Evolutionary conservation across 108 stramenopile species (phyloP).

Genomic region (Ochromonas danica): DNA sequence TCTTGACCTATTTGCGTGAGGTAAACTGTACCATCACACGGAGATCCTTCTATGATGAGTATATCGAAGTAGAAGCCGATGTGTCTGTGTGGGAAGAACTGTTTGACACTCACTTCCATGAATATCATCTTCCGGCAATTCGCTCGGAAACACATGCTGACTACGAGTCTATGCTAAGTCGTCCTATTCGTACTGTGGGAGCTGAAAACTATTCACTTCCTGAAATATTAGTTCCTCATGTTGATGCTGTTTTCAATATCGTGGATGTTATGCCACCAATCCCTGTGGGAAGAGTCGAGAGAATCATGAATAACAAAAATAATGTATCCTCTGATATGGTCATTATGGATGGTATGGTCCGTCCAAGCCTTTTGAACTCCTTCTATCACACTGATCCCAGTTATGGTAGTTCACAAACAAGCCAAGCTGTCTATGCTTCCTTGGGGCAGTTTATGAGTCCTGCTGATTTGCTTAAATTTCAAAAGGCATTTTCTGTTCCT

Average conservation of each 20-base stretch:
- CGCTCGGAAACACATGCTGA: too few species aligned
- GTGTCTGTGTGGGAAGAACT: background rate
- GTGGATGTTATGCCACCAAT: too few species aligned
- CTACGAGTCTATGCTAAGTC: background rate
- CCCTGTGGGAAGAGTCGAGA: too few species aligned
- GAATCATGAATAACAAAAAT: background rate
- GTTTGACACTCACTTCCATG: background rate
- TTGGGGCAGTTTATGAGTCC: background rate
- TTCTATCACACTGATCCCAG: too few species aligned
- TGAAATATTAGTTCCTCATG: background rate
- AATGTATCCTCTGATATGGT: background rate
- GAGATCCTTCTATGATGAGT: background rate
- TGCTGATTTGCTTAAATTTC: background rate
- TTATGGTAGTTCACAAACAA: background rate
- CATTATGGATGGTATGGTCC: background rate
- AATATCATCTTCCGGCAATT: too few species aligned
- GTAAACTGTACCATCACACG: background rate
- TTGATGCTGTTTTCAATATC: background rate
- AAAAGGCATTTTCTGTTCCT: background rate
- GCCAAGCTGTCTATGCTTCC: background rate
- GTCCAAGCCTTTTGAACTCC: background rate
- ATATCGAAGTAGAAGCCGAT: background rate
- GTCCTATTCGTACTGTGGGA: background rate
- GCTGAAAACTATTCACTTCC: conserved; percentile 3
- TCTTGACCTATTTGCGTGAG: background rate